These are phyloP conservation scores for Juncus inflexus DNA, from an alignment of 176 grass and related monocot genomes.

Conservation along the genomic window DNA sequence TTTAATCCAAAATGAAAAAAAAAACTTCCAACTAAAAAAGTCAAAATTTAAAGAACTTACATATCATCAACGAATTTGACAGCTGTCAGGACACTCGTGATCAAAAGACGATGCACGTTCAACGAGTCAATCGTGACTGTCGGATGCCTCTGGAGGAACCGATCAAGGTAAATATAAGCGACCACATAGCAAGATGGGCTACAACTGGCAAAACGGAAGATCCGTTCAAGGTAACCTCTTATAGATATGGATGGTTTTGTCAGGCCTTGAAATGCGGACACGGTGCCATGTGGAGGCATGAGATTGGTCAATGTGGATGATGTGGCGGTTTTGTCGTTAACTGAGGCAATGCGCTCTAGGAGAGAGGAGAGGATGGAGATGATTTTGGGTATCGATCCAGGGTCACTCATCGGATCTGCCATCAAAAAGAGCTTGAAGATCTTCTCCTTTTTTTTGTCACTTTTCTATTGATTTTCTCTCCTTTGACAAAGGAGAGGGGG, in stretches of 20 bases:
- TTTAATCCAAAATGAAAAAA: no score
- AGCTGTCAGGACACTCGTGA: conserved; percentile 88
- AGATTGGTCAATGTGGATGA: not conserved
- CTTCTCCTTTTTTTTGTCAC: not conserved
- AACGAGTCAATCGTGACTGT: conserved; percentile 78
- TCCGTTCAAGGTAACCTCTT: conserved; percentile 84
- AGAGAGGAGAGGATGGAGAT: conserved; percentile 77
- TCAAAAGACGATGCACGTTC: conserved; percentile 95
- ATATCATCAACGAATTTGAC: conserved; percentile 99
- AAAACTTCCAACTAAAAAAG: not conserved
- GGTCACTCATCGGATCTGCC: conserved; percentile 34
- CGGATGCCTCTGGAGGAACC: conserved; percentile 63
- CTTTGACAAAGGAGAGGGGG: conserved; percentile 8
- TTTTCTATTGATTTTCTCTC: not conserved
- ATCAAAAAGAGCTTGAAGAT: conserved; percentile 10
- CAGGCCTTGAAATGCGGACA: conserved; percentile 73
- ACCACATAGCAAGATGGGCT: conserved; percentile 94
- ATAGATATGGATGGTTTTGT: conserved; percentile 87
- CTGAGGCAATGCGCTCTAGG: conserved; percentile 58
- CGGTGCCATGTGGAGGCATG: not conserved
- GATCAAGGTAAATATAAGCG: conserved; percentile 95
- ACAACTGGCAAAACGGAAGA: conserved; percentile 88
- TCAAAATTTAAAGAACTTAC: conserved; percentile 28
- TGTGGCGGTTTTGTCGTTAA: conserved; percentile 45
- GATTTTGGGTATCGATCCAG: conserved; percentile 57